Evolutionary conservation across 2,329 filamentous ascomycete species (phyloP), one percentile per base, ranked within the genome.

Genomic region (Daldinia eschscholtzii): DNA sequence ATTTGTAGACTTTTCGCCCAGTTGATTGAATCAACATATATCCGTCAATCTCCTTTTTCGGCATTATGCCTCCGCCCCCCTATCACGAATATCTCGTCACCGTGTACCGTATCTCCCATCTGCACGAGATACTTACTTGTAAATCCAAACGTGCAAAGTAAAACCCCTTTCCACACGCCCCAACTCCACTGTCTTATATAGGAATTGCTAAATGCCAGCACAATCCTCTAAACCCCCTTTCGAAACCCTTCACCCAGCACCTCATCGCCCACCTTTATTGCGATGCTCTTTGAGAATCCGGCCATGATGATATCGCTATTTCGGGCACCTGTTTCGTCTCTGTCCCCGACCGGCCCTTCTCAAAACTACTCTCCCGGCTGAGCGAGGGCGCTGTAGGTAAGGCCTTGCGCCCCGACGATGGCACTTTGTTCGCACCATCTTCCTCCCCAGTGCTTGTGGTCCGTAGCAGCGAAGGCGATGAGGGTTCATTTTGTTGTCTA

Each of bases 171-270:
- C 2, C 20, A 20, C 20, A 13, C 23, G 26, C 26, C 46, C 26
- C 15, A 2, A 33, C 3, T 18, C 26, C 41, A 33, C 30, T 3
- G 9, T 33, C 30, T 33, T 33, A 33, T 6, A 33, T 18, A 33
- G 46, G 46, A 33, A 52, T n/a, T 33, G 13, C 26, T 26, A 26
- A 26, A 33, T 12, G 26, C 46, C 26, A 18, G 28, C 26, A 52
- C 46, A 52, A 52, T 9, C 26, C n/a, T 26, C 20, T 48, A 4
- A 6, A 42, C 2, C 20, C 20, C 20, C 20, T 2, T 23, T 23
- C 2, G 13, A 48, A 26, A 9, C 20, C 44, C 42, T 39, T 81
- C 85, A 67, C 81, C 85, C 57, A 6, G 81, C 81, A 57, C 85
- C 2, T 39, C 35, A 10, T 33, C 12, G 12, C 12, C 35, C 10